A percentile compares a stretch with the other conserved stretches of the same genome.
These are phyloP conservation scores for Hirsutella thompsonii DNA, from an alignment of 2,329 filamentous ascomycete genomes.

Conservation along the genomic window DNA sequence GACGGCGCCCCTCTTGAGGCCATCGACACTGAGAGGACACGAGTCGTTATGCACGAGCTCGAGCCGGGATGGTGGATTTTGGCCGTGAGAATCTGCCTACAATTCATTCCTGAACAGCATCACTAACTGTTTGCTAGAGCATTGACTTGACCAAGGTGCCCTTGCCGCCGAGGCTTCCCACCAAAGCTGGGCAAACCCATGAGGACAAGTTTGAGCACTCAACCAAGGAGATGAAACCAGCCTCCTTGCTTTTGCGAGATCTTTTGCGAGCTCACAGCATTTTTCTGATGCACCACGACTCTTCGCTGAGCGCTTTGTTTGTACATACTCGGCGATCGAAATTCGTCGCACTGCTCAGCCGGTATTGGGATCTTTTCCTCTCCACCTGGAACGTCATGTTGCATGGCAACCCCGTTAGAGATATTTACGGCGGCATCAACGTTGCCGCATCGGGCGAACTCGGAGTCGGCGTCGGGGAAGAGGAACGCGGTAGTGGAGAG, in stretches of 20 bases:
- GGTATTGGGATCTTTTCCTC: constrained; percentile 65
- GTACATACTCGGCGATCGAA: constrained; percentile 47
- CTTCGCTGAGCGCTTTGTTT: constrained; percentile 59
- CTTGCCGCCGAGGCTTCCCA: constrained; percentile 41
- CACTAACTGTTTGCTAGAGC: constrained; percentile 13
- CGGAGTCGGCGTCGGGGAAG: constrained; percentile 87
- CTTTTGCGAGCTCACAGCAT: constrained; percentile 68
- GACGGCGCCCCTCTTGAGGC: constrained; percentile 63
- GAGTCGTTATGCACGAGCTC: constrained; percentile 75
- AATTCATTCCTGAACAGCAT: no score
- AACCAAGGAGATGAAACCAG: constrained; percentile 76
- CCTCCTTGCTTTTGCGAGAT: constrained; percentile 65
- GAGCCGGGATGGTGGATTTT: constrained; percentile 93
- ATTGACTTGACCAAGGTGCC: constrained; percentile 66
- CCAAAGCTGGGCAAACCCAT: constrained; percentile 25
- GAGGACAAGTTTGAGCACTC: constrained; percentile 61
- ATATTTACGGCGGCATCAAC: constrained; percentile 73
- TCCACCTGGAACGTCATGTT: constrained; percentile 80
- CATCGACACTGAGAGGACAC: constrained; percentile 81
- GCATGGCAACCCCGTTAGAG: constrained; percentile 74
- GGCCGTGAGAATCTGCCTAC: constrained; percentile 47
- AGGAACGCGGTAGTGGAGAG: constrained; percentile 88
- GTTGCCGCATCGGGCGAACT: constrained; percentile 83
- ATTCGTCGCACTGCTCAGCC: constrained; percentile 60
- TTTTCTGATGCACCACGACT: constrained; percentile 80